Conservation (phyloP, 805 yeast species). For the Yarrowia keelungensis region DNA sequence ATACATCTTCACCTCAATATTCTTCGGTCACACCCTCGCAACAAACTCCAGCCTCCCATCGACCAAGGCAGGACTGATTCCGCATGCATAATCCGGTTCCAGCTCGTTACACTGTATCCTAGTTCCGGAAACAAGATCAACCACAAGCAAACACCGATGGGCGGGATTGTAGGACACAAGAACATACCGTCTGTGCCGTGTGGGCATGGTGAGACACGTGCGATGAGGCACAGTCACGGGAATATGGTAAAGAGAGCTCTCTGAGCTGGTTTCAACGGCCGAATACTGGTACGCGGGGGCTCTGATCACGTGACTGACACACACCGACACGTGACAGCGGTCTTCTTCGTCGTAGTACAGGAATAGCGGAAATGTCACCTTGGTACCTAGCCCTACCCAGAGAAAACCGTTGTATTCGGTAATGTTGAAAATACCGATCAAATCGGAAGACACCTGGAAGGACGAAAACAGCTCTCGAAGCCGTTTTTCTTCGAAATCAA, state of each 20-base stretch:
- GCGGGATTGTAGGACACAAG: constrained; percentile 3
- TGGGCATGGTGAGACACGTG: neutral
- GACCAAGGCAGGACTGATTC: neutral
- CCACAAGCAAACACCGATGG: constrained; percentile 1
- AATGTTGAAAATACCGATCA: constrained; percentile 14
- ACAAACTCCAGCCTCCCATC: neutral
- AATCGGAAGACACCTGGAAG: constrained; percentile 2
- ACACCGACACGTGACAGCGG: neutral
- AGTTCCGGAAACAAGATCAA: neutral
- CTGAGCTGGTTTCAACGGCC: neutral
- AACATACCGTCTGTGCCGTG: neutral
- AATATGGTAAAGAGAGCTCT: neutral
- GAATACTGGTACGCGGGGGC: neutral
- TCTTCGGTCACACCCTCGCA: no score
- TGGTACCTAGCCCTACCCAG: constrained; percentile 10
- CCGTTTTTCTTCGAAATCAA: neutral
- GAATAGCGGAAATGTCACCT: constrained; percentile 8
- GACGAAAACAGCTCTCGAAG: neutral
- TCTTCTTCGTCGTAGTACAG: neutral
- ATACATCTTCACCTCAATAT: no score
- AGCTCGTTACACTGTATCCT: neutral
- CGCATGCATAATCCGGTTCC: neutral
- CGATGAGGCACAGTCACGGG: constrained; percentile 14
- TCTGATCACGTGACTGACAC: neutral
- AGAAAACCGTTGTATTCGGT: constrained; percentile 11